A percentile compares a stretch with the other conserved stretches of the same genome.
phyloP scores from a whole-genome alignment of 495 filamentous ascomycete species.

The Neurospora sp. region DNA sequence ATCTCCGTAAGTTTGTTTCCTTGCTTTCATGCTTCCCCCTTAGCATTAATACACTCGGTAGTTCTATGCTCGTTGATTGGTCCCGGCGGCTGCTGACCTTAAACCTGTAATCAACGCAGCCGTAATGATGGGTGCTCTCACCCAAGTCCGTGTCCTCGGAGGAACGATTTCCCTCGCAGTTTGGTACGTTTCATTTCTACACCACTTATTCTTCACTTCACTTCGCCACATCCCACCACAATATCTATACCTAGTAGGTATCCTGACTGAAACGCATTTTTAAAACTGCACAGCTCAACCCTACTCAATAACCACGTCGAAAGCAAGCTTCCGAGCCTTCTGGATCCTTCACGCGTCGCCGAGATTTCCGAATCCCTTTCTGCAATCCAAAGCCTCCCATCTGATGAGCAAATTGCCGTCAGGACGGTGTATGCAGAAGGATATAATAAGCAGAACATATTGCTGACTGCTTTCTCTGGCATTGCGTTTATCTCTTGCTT shows the following conservation, averaged over 20 bases:
- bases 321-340: background rate
- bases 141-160: slow-evolving; percentile 40
- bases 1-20: slow-evolving; percentile 27
- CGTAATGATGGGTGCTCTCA: slow-evolving; percentile 29
- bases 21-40: background rate
- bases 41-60: too few relatives aligned
- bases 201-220: background rate
- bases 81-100: slow-evolving; percentile 13
- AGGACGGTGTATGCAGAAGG: background rate
- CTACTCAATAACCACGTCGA: slow-evolving; percentile 6
- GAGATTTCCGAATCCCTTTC: slow-evolving; percentile 4
- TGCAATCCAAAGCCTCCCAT: background rate
- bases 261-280: background rate
- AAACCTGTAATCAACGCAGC: background rate
- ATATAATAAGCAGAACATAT: slow-evolving; percentile 4
- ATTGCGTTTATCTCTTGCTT: background rate
- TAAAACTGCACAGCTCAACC: background rate
- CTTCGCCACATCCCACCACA: background rate
- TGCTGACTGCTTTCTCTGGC: background rate
- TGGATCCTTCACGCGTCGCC: background rate
- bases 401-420: background rate
- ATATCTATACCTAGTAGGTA: background rate
- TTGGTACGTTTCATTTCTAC: background rate
- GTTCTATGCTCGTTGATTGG: background rate
- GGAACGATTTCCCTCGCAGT: slow-evolving; percentile 34